phyloP scores from a whole-genome alignment of 1,284 basidiomycete species.

The Rhodotorula sp. region DNA sequence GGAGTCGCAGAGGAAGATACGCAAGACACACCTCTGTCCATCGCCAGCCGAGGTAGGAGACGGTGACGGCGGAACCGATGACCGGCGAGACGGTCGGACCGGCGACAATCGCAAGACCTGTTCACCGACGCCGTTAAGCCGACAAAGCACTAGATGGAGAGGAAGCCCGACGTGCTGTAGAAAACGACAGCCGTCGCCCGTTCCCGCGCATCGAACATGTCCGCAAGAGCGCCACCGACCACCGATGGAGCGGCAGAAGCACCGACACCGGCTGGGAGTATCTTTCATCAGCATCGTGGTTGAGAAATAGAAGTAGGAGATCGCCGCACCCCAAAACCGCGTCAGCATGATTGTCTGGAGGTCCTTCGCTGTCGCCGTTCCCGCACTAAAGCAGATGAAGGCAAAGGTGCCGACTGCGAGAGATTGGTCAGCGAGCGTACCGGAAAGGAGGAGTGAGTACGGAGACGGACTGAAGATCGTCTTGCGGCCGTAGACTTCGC shows the following conservation, averaged over 20 bases:
- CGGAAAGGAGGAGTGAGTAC: too few relatives aligned
- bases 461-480: conserved; percentile 19
- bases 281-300: neutral
- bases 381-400: conserved; percentile 65
- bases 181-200: conserved; percentile 65
- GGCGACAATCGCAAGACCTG: conserved; percentile 57
- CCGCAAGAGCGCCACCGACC: conserved; percentile 49
- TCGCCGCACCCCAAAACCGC: conserved; percentile 43
- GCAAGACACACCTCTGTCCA: conserved; percentile 43
- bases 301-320: neutral
- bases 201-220: conserved; percentile 45
- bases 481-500: conserved; percentile 57
- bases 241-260: conserved; percentile 44
- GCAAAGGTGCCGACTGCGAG: conserved; percentile 56
- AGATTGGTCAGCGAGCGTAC: conserved; percentile 17
- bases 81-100: conserved; percentile 66
- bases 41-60: conserved; percentile 51
- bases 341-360: conserved; percentile 53
- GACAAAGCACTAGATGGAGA: too few relatives aligned
- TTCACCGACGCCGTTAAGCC: too few relatives aligned
- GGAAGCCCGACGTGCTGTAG: conserved; percentile 54
- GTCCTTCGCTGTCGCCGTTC: conserved; percentile 64
- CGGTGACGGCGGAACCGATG: conserved; percentile 57
- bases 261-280: conserved; percentile 38
- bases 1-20: neutral